Conservation (phyloP, 1,284 basidiomycete genomes). For the Tremellales sp. region DNA sequence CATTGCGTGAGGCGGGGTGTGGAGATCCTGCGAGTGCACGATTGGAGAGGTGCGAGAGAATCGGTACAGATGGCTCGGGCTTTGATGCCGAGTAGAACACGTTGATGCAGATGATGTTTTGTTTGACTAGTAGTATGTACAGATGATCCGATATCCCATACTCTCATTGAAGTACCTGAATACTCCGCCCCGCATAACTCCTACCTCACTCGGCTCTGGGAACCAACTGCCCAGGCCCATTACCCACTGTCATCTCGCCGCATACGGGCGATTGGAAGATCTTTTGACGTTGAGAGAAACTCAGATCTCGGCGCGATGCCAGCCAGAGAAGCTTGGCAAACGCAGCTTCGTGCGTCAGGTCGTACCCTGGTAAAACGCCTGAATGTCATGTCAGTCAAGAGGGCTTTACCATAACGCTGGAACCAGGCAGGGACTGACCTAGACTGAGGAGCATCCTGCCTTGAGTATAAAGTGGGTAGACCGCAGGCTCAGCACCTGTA, state of each 20-base stretch:
- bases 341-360: constrained; percentile 47
- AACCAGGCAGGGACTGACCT: constrained; percentile 15
- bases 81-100: background rate
- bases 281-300: constrained; percentile 36
- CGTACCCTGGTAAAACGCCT: constrained; percentile 42
- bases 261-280: constrained; percentile 37
- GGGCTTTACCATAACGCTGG: too few relatives aligned
- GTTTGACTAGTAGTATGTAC: too few relatives aligned
- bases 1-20: constrained; percentile 61
- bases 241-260: constrained; percentile 36
- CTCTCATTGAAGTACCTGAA: too few relatives aligned
- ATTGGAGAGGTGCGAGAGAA: constrained; percentile 66
- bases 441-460: constrained; percentile 36
- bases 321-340: constrained; percentile 46
- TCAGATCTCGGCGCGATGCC: constrained; percentile 34
- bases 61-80: constrained; percentile 52
- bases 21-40: constrained; percentile 77
- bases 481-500: constrained; percentile 38
- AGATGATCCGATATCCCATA: too few relatives aligned
- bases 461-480: constrained; percentile 45
- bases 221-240: background rate
- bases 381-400: background rate
- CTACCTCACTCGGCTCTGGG: background rate
- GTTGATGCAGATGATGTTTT: background rate
- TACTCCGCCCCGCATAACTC: too few relatives aligned